Evolutionary conservation across 2,329 filamentous ascomycete species (phyloP), one percentile per base, ranked within the genome.

Genomic region (Tolypocladium cylindrosporum): DNA sequence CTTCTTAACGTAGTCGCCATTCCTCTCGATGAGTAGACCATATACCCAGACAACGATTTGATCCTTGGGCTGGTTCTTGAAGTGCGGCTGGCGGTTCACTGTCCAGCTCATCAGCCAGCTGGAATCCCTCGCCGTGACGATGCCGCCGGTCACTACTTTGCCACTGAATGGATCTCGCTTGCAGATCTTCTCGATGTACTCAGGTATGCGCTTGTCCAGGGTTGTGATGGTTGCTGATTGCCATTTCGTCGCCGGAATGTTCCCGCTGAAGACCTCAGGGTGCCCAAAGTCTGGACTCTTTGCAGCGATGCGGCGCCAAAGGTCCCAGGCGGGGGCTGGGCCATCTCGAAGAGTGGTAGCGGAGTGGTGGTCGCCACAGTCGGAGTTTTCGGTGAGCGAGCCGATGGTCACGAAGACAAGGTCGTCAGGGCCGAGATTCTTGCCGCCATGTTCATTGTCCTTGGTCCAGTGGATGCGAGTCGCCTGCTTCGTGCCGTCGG

Each of bases 111-210:
- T 50, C 27, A 50, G 27, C 45, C 45, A 50, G 27, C 27, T 50
- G 16, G 45, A 50, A 19, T 50, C 45, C 27, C 13, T 50, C 6
- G 27, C 45, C 27, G 62, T 63, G 36, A 77, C 66, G 24, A 77
- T 69, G 16, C 70, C 69, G 5, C 70, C 71, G 0, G 70, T 71
- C 1, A 71, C 71, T 0, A 73, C 69, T 21, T 65, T 62, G 43
- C 72, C 69, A 50, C 67, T 69, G 39, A 72, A 61, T 1, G 62
- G 61, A 45, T 63, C 61, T 8, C 62, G 62, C 55, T 63, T 62
- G 59, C 61, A 62, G 34, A 63, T 57, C 43, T 62, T 62, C 42
- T 61, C 55, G 50, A 62, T 61, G 45, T 64, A 63, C 31, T 45
- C 48, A 0, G 60, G 61, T 36, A 64, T 64, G 16, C 61, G 61